Conservation (phyloP, 1,284 basidiomycete genomes). For the Ganoderma leucocontextum region DNA sequence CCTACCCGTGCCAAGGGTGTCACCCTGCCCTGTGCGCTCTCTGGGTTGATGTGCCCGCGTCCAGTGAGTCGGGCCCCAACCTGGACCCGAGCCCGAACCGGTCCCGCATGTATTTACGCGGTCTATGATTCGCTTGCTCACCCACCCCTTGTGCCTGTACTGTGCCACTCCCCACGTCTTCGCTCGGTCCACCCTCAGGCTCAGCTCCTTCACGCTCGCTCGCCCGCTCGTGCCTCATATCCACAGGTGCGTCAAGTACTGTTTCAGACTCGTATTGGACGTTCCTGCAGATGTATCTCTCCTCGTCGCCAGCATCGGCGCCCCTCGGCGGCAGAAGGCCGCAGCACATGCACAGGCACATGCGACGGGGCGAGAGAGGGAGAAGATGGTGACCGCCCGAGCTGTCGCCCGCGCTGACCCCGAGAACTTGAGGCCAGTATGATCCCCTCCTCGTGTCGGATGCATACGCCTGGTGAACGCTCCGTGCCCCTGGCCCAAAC, state of each 20-base stretch:
- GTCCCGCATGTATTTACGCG: not conserved
- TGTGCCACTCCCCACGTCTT: slow-evolving; percentile 20
- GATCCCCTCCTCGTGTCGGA: not conserved
- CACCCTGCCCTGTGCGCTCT: slow-evolving; percentile 29
- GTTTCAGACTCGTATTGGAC: slow-evolving; percentile 27
- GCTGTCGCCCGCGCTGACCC: not conserved
- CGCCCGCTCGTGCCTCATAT: not conserved
- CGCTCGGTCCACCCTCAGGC: slow-evolving; percentile 26
- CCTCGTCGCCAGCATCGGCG: slow-evolving; percentile 29
- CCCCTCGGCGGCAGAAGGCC: slow-evolving; percentile 20
- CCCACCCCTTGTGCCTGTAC: slow-evolving; percentile 1
- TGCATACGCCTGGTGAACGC: not conserved
- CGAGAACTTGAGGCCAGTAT: not conserved
- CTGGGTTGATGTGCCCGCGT: slow-evolving; percentile 32
- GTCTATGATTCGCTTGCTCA: not conserved
- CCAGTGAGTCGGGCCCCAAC: slow-evolving; percentile 23
- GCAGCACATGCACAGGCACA: slow-evolving; percentile 8
- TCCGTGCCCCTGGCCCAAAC: not conserved
- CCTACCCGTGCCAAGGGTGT: no score
- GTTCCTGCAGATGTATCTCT: slow-evolving; percentile 31
- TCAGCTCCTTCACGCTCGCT: not conserved
- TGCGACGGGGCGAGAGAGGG: not conserved
- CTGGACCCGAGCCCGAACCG: not conserved
- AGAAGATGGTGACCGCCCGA: not conserved
- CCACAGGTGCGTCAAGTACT: not conserved